A percentile compares a stretch with the other conserved stretches of the same genome.
Evolutionary conservation across 139 green algal species (phyloP).

Genomic region (Chlamydomonas sphaeroides): DNA sequence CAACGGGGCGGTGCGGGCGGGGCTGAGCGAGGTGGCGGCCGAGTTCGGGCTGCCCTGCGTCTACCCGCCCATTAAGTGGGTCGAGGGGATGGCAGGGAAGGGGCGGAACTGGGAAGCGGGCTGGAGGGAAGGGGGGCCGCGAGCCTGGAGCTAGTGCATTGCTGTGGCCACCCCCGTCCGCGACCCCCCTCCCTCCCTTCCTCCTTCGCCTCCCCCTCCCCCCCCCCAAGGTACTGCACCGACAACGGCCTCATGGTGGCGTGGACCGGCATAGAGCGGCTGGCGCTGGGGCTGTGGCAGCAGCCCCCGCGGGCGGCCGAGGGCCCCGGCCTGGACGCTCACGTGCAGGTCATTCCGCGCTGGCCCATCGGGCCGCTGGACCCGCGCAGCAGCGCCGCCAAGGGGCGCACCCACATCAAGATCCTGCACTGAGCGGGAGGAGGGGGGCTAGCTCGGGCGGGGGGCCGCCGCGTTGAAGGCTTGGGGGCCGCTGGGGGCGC

Average conservation of each 20-base stretch:
- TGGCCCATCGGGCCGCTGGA: constrained; percentile 66
- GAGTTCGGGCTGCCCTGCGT: constrained; percentile 73
- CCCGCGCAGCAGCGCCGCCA: constrained; percentile 37
- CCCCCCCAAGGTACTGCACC: constrained; percentile 75
- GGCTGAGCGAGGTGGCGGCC: constrained; percentile 64
- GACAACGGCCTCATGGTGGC: constrained; percentile 98
- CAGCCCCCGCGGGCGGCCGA: constrained; percentile 19
- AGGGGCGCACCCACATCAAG: constrained; percentile 39
- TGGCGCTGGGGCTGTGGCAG: constrained; percentile 48
- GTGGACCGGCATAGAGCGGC: constrained; percentile 75
- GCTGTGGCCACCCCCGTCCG: not conserved
- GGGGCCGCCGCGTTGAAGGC: too few species aligned
- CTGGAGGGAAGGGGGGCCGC: too few species aligned
- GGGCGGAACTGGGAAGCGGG: not conserved
- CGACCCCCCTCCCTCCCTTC: not conserved
- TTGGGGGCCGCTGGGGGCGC: too few species aligned
- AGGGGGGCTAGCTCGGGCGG: too few species aligned
- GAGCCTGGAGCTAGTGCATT: not conserved
- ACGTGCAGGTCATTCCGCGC: constrained; percentile 48
- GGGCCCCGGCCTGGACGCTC: constrained; percentile 7
- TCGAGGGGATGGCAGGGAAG: not conserved
- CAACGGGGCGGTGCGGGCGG: constrained; percentile 79
- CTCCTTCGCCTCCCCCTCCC: not conserved
- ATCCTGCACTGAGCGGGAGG: constrained; percentile 19
- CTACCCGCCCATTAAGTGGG: constrained; percentile 73